These are phyloP conservation scores for Phytophthora pistaciae DNA, from an alignment of 352 stramenopile species.

Conservation along the genomic window DNA sequence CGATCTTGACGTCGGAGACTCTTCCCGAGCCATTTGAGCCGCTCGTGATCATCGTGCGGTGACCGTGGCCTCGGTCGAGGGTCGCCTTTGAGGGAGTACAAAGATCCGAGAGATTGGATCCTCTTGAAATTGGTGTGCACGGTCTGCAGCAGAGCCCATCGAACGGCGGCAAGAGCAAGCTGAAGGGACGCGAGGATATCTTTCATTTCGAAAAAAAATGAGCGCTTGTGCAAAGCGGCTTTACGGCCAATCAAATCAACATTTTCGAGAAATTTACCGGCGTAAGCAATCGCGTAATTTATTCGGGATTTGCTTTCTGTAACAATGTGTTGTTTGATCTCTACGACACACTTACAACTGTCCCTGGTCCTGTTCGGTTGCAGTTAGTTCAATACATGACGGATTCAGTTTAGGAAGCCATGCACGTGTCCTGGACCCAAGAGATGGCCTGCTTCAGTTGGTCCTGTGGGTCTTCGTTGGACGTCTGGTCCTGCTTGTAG, in stretches of 20 bases:
- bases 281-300: too few relatives aligned
- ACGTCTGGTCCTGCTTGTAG: not conserved
- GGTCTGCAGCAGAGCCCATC: not conserved
- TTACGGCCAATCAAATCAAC: too few relatives aligned
- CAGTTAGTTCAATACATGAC: not conserved
- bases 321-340: not conserved
- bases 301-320: not conserved
- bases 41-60: not conserved
- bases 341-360: not conserved
- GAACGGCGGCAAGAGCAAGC: not conserved
- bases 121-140: too few relatives aligned
- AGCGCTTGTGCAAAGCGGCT: too few relatives aligned
- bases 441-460: constrained; percentile 35
- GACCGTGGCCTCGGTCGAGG: not conserved
- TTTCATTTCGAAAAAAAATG: not conserved
- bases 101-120: not conserved
- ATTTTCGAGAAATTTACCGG: too few relatives aligned
- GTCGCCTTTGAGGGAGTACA: not conserved
- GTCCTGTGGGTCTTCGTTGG: constrained; percentile 8
- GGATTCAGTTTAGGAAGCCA: constrained; percentile 13
- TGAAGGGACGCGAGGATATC: not conserved
- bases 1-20: not conserved
- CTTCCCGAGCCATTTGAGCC: not conserved
- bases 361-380: not conserved
- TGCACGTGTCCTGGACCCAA: constrained; percentile 42